These are phyloP conservation scores for Magnaporthiopsis rhizophila DNA, from an alignment of 2,329 filamentous ascomycete species.

Conservation along the genomic window DNA sequence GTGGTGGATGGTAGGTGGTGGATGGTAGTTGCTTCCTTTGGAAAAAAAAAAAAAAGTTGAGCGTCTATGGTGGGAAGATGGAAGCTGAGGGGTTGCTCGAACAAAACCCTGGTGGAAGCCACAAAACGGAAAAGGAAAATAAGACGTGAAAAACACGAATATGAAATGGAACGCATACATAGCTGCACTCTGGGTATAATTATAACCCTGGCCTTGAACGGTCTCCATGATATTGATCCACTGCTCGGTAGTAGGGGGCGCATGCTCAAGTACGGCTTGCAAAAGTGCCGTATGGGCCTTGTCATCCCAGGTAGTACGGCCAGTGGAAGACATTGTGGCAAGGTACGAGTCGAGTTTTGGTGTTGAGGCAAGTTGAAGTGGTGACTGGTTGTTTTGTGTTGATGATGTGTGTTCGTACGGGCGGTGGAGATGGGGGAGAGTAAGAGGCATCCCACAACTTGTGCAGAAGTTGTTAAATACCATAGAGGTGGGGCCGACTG, in stretches of 20 bases:
- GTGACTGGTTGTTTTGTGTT: background rate
- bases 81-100: too few relatives aligned
- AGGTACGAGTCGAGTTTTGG: background rate
- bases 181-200: slow-evolving; percentile 4
- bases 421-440: background rate
- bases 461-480: background rate
- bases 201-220: background rate
- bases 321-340: slow-evolving; percentile 6
- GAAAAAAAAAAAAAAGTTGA: background rate
- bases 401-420: too few relatives aligned
- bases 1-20: too few relatives aligned
- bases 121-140: background rate
- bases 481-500: background rate
- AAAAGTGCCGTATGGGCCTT: slow-evolving; percentile 3
- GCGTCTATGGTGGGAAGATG: background rate
- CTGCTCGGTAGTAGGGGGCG: slow-evolving; percentile 3
- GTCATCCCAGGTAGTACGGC: slow-evolving; percentile 16
- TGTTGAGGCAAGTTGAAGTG: background rate
- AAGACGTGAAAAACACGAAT: background rate
- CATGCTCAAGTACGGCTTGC: background rate
- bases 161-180: background rate
- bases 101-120: background rate
- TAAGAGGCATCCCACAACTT: background rate
- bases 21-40: too few relatives aligned
- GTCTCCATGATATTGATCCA: slow-evolving; percentile 2